Conservation (phyloP, 768 basidiomycete species). For the Daedaleopsis nitida region DNA sequence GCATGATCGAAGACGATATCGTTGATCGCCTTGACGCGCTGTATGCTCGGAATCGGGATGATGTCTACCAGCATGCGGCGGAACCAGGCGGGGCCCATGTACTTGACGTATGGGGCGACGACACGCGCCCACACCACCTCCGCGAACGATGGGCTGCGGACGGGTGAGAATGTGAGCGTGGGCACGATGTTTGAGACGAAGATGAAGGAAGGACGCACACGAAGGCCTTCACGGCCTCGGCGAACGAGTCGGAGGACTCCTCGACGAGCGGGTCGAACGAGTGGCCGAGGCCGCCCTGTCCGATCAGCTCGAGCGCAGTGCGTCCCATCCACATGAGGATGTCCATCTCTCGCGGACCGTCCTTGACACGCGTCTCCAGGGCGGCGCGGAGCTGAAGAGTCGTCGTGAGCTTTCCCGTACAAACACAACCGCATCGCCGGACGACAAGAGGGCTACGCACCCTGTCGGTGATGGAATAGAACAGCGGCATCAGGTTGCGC, state of each 20-base stretch:
- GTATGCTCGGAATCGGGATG: conserved; percentile 40
- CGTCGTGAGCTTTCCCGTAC: not conserved
- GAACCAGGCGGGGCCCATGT: conserved; percentile 43
- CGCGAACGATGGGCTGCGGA: not conserved
- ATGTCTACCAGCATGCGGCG: conserved; percentile 45
- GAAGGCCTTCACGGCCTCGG: conserved; percentile 27
- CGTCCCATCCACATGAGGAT: conserved; percentile 29
- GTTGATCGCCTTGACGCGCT: conserved; percentile 44
- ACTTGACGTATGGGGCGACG: conserved; percentile 38
- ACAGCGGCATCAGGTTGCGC: conserved; percentile 24
- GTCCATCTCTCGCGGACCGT: conserved; percentile 22
- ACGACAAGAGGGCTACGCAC: conserved; percentile 4
- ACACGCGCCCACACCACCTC: not conserved
- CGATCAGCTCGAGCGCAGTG: conserved; percentile 40
- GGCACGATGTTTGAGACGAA: conserved; percentile 12
- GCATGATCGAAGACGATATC: conserved; percentile 49
- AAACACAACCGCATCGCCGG: no score
- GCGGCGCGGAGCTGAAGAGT: conserved; percentile 15
- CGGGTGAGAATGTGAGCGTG: conserved; percentile 37
- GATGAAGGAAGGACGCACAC: conserved; percentile 30
- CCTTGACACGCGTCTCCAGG: conserved; percentile 4
- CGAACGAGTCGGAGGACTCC: conserved; percentile 22
- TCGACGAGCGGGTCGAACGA: conserved; percentile 40
- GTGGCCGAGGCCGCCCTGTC: conserved; percentile 47
- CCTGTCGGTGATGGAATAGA: conserved; percentile 18